phyloP scores from a whole-genome alignment of 768 basidiomycete genomes.

The Suillus decipiens region DNA sequence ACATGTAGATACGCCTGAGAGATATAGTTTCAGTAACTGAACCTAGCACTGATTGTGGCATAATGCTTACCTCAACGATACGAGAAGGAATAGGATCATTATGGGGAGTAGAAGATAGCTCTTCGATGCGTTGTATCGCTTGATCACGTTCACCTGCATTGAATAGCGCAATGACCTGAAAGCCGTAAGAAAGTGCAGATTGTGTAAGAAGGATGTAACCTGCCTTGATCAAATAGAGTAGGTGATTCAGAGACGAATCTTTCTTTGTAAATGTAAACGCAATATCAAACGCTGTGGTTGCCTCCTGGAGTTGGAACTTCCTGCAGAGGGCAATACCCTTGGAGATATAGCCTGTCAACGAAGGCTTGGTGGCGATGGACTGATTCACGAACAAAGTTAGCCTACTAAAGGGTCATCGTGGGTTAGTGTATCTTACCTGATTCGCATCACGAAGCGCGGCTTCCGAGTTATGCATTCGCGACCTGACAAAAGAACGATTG shows the following conservation, averaged over 20 bases:
- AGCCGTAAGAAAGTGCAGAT: neutral
- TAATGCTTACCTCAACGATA: neutral
- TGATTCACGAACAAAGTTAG: neutral
- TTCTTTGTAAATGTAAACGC: neutral
- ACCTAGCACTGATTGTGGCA: neutral
- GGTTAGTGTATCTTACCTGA: neutral
- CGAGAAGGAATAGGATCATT: neutral
- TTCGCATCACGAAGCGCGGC: neutral
- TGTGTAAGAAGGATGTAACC: neutral
- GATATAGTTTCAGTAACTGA: neutral
- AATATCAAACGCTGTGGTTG: neutral
- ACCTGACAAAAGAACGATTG: neutral
- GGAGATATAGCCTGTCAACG: neutral
- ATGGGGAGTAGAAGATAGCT: neutral
- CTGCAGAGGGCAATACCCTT: neutral
- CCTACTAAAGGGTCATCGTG: neutral
- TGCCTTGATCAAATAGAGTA: neutral
- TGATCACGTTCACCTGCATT: neutral
- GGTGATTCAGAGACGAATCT: neutral
- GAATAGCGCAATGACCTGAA: neutral
- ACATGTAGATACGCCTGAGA: neutral
- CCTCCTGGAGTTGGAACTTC: neutral
- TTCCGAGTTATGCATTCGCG: neutral
- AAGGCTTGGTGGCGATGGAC: neutral
- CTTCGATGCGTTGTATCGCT: neutral